Evolutionary conservation across 2,329 filamentous ascomycete genomes (phyloP), one percentile per base, ranked within the genome.

Genomic region (Westerdykella sp.): DNA sequence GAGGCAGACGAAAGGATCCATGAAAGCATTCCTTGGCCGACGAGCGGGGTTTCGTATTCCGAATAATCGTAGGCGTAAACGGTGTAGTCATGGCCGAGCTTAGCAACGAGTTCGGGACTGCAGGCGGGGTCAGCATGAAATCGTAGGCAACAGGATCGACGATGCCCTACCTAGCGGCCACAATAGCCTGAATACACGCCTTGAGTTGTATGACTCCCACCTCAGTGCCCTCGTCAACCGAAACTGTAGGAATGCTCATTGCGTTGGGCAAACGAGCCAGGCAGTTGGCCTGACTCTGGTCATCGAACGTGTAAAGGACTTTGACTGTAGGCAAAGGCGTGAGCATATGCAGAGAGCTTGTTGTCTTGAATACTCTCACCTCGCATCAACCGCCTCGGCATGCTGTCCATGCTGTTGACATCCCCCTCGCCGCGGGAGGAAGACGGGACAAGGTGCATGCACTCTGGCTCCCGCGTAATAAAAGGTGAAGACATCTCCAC

Each of bases 41-140:
- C 91, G 43, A 97, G 76, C 41, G 94, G 93, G 14, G 84, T 87
- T 61, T 96, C 90, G 51, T 87, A 86, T 69, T 98, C 93, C 11
- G 93, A 96, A 67, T 91, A 97, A 67, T 98, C 93, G 71, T 88
- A 87, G 23, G 91, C 89, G 69, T 98, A 98, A 44, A 98, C 83
- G n/a, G 89, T 93, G 69, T 93, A 98, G 70, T 98, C 90, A 67
- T 79, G 71, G 69, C 84, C 76, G 47, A 84, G 63, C 73, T 84
- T 74, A 61, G 80, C 79, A 37, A 89, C 73, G 37, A 98, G 77
- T 69, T 98, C 93, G 31, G 93, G 93, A 63, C 93, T 97, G 71
- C 76, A 79, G 42, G 40, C 18, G 18, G n/a, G 41, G 41, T 37
- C 35, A 45, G 15, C 7, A 12, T 39, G 14, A 22, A 5, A 40